These are phyloP conservation scores for Ramularia endophylla DNA, from an alignment of 2,329 filamentous ascomycete genomes.

Conservation along the genomic window DNA sequence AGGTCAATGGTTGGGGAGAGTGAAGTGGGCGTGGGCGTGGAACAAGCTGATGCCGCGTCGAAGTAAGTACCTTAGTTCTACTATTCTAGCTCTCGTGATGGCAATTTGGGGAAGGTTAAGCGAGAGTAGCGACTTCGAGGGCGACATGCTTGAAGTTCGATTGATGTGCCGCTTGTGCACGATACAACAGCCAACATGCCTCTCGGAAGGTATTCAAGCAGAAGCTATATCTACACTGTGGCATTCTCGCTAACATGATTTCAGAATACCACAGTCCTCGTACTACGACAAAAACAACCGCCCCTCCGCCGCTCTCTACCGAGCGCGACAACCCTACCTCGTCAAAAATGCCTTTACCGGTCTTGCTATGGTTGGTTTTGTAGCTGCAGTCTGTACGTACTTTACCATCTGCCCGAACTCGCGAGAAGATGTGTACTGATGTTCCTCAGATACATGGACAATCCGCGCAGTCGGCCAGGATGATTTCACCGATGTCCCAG, in stretches of 20 bases:
- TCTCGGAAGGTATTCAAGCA: conserved; percentile 15
- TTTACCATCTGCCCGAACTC: not conserved
- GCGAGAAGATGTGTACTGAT: conserved; percentile 3
- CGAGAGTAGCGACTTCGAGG: not conserved
- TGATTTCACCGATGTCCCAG: conserved; percentile 91
- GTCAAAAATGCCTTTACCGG: conserved; percentile 84
- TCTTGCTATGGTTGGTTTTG: conserved; percentile 64
- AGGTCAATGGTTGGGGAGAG: not conserved
- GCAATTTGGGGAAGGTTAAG: too few species aligned
- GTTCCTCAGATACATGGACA: conserved; percentile 57
- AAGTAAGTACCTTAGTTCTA: too few species aligned
- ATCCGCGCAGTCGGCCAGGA: conserved; percentile 89
- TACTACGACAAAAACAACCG: conserved; percentile 90
- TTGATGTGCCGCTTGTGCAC: not conserved
- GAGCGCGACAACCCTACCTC: conserved; percentile 85
- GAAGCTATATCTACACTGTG: too few species aligned
- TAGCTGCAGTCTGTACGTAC: conserved; percentile 78
- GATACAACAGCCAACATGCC: conserved; percentile 14
- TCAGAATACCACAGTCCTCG: conserved; percentile 57
- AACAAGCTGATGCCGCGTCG: too few species aligned
- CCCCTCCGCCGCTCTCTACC: conserved; percentile 81
- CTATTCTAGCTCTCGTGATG: too few species aligned
- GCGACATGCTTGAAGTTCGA: not conserved
- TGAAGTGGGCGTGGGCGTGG: too few species aligned
- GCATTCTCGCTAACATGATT: conserved; percentile 1